These are phyloP conservation scores for Botrytis porri DNA, from an alignment of 2,329 filamentous ascomycete genomes.

Conservation along the genomic window DNA sequence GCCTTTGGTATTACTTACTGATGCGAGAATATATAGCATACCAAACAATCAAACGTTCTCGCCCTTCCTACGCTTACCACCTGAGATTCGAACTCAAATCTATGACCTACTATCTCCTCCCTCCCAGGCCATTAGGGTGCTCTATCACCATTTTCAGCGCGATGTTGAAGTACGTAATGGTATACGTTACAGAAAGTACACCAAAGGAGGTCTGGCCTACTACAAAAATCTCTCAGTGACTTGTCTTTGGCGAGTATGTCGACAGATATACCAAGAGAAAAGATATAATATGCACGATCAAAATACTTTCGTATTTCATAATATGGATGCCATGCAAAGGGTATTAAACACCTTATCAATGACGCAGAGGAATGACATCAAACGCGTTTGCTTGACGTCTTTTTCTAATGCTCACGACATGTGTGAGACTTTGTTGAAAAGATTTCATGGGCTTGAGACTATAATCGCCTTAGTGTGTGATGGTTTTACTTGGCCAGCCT, in stretches of 20 bases:
- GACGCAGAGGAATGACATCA: background rate
- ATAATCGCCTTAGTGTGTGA: background rate
- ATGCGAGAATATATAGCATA: no score
- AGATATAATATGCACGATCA: background rate
- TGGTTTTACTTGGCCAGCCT: background rate
- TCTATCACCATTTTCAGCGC: background rate
- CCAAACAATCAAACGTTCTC: no score
- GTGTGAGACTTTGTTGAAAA: background rate
- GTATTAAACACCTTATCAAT: background rate
- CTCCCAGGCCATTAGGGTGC: background rate
- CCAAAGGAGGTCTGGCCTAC: background rate
- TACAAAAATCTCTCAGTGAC: background rate
- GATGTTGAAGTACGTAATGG: background rate
- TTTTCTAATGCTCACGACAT: background rate
- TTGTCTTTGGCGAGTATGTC: background rate
- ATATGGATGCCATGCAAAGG: background rate
- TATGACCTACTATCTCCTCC: background rate
- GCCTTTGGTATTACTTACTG: no score
- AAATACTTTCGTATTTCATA: background rate
- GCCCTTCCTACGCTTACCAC: no score
- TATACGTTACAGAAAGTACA: background rate
- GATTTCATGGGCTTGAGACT: background rate
- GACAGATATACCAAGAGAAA: background rate
- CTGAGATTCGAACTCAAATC: no score
- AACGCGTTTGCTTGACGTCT: background rate